Evolutionary conservation across 768 basidiomycete genomes (phyloP), one percentile per base, ranked within the genome.

Genomic region (Leccinum variicolor): DNA sequence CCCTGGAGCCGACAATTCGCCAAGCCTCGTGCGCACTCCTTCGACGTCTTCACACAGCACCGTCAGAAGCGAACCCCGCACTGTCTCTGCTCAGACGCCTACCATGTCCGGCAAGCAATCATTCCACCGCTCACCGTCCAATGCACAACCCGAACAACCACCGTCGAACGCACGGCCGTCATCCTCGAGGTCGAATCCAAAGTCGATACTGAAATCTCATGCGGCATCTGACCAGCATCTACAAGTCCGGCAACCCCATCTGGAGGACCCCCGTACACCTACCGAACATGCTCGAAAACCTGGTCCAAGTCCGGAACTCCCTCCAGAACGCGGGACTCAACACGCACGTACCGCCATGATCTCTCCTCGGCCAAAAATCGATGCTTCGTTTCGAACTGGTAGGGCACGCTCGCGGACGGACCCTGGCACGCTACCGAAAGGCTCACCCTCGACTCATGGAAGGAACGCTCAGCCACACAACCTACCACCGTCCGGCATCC

Each of bases 391-490:
- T 53, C 63, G 67, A 4, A 60, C 65, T 6, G 61, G 66, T 6
- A 67, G 70, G 34, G 61, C 64, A 28, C 70, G 71, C n/a, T 62
- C 70, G 14, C 69, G 70, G 29, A 71, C 70, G 1, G 70, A 73
- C 28, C 70, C 70, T 2, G 70, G 70, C 0, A 57, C 61, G 1
- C 11, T 52, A 8, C 61, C 62, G 19, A 64, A 60, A 48, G 51
- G 55, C 25, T 45, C 56, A 2, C 23, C 63, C 33, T 53, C 55
- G 48, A 34, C 41, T 1, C 59, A 56, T 2, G 56, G 39, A 45
- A 60, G 17, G 34, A 62, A 26, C 10, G 15, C 52, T 23, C 66
- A 48, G 21, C 65, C 59, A 43, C 45, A 52, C 31, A 57, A 50
- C 36, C 47, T 19, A n/a, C 64, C 43, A 15, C 60, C 53, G 8